Evolutionary conservation across 306 rosid species (phyloP).

Genomic region (Oxytropis ochrocephala): DNA sequence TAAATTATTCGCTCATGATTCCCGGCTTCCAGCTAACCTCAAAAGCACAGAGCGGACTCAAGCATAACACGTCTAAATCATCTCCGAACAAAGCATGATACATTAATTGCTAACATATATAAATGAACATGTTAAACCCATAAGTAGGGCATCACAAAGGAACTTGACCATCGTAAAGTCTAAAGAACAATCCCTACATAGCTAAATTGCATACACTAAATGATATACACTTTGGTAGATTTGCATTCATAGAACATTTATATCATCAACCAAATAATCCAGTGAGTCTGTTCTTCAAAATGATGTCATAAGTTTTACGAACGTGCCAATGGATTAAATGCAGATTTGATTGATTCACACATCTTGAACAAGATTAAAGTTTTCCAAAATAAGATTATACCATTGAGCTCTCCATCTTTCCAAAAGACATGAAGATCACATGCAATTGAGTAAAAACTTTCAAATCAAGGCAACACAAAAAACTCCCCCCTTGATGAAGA

Average conservation of each 20-base stretch:
- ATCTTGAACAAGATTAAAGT: background rate
- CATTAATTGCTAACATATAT: background rate
- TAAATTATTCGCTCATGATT: background rate
- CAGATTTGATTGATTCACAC: background rate
- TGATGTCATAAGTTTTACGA: background rate
- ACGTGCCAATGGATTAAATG: background rate
- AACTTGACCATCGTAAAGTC: background rate
- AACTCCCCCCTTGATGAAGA: background rate
- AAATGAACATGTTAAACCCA: background rate
- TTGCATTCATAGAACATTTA: background rate
- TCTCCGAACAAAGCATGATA: background rate
- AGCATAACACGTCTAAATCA: background rate
- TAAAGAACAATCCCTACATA: background rate
- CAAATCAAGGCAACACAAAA: conserved; percentile 2
- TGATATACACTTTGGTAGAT: background rate
- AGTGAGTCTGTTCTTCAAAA: background rate
- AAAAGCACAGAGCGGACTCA: background rate
- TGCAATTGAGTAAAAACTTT: background rate
- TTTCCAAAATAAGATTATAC: background rate
- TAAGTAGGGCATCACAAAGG: background rate
- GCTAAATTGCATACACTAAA: background rate
- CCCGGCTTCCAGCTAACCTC: background rate
- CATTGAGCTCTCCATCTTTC: background rate
- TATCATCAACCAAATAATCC: conserved; percentile 2
- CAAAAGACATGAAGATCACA: background rate